Evolutionary conservation across 805 yeast genomes (phyloP), one percentile per base, ranked within the genome.

Genomic region (Yamadazyma laniorum): DNA sequence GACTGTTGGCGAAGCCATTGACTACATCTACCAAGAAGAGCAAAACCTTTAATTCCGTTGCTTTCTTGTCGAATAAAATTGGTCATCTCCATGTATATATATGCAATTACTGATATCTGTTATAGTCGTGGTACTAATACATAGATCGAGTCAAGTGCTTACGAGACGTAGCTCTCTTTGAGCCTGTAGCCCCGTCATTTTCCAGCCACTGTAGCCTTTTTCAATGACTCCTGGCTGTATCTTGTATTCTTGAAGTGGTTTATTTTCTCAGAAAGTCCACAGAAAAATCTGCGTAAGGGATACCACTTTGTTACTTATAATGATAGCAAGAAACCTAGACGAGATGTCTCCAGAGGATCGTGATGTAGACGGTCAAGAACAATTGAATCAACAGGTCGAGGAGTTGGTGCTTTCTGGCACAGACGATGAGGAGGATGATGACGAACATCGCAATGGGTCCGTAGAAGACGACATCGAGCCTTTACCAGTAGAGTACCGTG

Each of bases 1-100:
- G 72, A 86, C 95, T 40, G 93, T 93, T 49, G 89, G 87, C 52
- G 95, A 90, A 70, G 95, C 96, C 44, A 78, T 90, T 47, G 88
- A 89, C 56, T 87, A 87, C 70, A 85, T 91, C 52, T 73, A 77
- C 46, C 76, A 81, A 52, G 85, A 84, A 64, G 74, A 68, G 58
- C 67, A 61, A 49, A 68, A 32, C 27, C 37, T 38, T 33, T 38
- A 33, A 28, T 19, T n/a, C n/a, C n/a, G n/a, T n/a, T n/a, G n/a
- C n/a, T n/a, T n/a, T n/a, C n/a, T n/a, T n/a, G n/a, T n/a, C n/a
- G n/a, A n/a, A n/a, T n/a, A n/a, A n/a, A 21, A 21, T 9, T 21
- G 29, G 31, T 15, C 3, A 15, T 17, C 18, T 14, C 25, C 35
- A 37, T 37, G 40, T 37, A 37, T 37, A 37, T 33, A 33, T 22